phyloP scores from a whole-genome alignment of 768 basidiomycete genomes.

The Hygrocybe punicea region DNA sequence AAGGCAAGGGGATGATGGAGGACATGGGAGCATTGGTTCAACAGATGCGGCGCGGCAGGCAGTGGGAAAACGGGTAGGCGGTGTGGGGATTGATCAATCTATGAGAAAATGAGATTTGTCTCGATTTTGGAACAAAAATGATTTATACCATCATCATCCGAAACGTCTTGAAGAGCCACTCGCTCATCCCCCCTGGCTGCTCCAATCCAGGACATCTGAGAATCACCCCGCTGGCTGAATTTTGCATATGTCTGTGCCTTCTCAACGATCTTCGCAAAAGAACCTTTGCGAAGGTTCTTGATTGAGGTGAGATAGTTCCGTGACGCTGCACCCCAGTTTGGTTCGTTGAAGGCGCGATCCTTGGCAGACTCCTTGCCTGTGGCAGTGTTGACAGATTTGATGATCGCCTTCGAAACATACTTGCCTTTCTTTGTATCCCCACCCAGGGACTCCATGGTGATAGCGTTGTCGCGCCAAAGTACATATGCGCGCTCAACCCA shows the following conservation, averaged over 20 bases:
- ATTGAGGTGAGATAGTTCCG: background rate
- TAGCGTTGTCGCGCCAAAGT: background rate
- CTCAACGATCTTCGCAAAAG: background rate
- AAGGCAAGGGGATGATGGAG: too few species aligned
- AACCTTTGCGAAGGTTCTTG: background rate
- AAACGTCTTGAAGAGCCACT: background rate
- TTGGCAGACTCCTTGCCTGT: background rate
- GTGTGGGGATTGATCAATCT: background rate
- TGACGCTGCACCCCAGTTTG: background rate
- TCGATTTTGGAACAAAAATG: background rate
- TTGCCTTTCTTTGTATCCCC: too few species aligned
- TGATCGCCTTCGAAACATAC: background rate
- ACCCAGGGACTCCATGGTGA: background rate
- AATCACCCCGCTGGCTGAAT: background rate
- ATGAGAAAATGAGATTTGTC: background rate
- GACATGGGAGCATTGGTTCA: too few species aligned
- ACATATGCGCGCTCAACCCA: slow-evolving; percentile 1
- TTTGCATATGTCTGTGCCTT: background rate
- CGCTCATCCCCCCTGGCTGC: background rate
- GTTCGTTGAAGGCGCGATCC: background rate
- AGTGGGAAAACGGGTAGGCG: too few species aligned
- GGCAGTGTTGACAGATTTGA: background rate
- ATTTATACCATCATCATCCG: background rate
- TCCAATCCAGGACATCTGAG: background rate
- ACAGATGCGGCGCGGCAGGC: too few species aligned